Evolutionary conservation across 768 basidiomycete species (phyloP), one percentile per base, ranked within the genome.

Genomic region (Rhodotorula graminis): DNA sequence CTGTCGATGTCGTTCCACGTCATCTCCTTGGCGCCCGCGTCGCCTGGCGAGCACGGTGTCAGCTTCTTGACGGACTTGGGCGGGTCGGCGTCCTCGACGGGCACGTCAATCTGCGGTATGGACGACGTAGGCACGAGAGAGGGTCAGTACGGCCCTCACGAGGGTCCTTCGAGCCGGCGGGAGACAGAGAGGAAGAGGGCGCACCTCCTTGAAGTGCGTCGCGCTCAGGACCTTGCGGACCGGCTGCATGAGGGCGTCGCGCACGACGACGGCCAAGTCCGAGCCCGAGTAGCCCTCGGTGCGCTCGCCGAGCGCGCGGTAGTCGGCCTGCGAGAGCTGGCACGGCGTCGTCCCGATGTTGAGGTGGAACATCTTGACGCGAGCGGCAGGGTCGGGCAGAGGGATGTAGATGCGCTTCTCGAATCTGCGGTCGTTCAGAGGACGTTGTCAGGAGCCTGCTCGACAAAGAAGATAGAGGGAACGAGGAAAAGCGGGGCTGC

Each of bases 381-480:
- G 86, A 21, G 95, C 96, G 64, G 95, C 93, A 8, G 90, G 85
- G 0, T 93, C 93, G 18, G 96, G 96, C 29, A 98, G 87, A 44
- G 96, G 96, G 70, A 99, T 99, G 81, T 97, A 93, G 84, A 99
- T 94, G 69, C 96, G 88, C 82, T 96, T 97, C 82, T 98, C 94
- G 75, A 98, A 98, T 72, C 91, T 92, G 74, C 12, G 14, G n/a
- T n/a, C n/a, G n/a, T n/a, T n/a, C n/a, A n/a, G n/a, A n/a, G n/a
- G n/a, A n/a, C n/a, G n/a, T n/a, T n/a, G n/a, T 52, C 25, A 52
- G 10, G 25, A 52, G 5, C 27, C 11, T 1, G 50, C 50, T 27
- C 23, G 25, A 8, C 10, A 9, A 25, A 9, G 23, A 25, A 4
- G 50, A 25, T 6, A 12, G 44, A 46, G 23, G 2, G n/a, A 23